Percentiles rank a stretch among this genome's conserved stretches.
These are phyloP conservation scores for Aspergillus brunneoviolaceus DNA, from an alignment of 2,329 filamentous ascomycete species.

Conservation along the genomic window DNA sequence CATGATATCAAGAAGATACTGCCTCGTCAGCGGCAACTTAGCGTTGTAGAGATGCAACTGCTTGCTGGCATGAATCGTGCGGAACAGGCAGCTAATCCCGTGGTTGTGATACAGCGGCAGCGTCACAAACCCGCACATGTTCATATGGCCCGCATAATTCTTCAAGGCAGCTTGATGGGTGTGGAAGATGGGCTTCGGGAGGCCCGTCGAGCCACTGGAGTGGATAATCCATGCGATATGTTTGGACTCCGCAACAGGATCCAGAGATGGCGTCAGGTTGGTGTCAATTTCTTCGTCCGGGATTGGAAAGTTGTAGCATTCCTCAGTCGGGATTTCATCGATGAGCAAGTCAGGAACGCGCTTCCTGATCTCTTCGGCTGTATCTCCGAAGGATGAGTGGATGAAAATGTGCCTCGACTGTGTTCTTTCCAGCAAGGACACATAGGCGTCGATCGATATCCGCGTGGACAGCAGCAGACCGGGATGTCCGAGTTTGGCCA, in stretches of 20 bases:
- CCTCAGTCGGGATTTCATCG: conserved; percentile 28
- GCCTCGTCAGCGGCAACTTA: conserved; percentile 54
- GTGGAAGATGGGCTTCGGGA: conserved; percentile 64
- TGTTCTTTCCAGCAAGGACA: conserved; percentile 48
- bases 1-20: conserved; percentile 50
- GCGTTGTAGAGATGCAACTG: conserved; percentile 57
- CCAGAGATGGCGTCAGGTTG: conserved; percentile 25
- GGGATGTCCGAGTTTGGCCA: conserved; percentile 57
- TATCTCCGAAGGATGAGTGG: conserved; percentile 25
- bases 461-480: conserved; percentile 56
- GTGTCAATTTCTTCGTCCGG: conserved; percentile 19
- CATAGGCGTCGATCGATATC: conserved; percentile 53
- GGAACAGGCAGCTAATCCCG: conserved; percentile 56
- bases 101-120: conserved; percentile 62
- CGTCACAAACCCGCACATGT: conserved; percentile 54
- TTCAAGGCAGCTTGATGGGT: conserved; percentile 53
- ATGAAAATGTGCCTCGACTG: conserved; percentile 38
- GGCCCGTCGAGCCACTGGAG: conserved; percentile 58
- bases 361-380: conserved; percentile 23
- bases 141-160: conserved; percentile 49
- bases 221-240: conserved; percentile 50
- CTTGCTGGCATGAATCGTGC: conserved; percentile 53
- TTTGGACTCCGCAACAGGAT: conserved; percentile 27
- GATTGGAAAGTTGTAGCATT: conserved; percentile 21
- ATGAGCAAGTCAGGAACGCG: conserved; percentile 23